Base-by-base conservation (phyloP, 306 rosid genomes). In the Trichosanthes cucumerina region DNA sequence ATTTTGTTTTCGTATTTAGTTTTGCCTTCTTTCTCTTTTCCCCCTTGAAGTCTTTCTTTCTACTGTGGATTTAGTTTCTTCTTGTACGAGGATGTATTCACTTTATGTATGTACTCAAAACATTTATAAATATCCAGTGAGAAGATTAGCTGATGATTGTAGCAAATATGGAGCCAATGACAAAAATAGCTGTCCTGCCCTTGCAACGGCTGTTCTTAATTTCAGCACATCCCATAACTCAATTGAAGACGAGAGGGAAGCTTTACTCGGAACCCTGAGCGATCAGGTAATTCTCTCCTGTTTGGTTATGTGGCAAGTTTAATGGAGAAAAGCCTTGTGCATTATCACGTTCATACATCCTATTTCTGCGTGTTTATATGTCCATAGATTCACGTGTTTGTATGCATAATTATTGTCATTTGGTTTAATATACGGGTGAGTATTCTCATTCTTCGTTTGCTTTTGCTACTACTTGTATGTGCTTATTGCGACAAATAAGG, bases 111-210 rank as follows among this genome's bases (percentile, higher is more conserved):
- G 64, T 80, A 75, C 78, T 86, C 72, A 74, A 69, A 57, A 10
- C 77, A 44, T 38, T 70, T 21, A 58, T 69, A 69, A 53, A 76
- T 84, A 69, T 86, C 6, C 72, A 94, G 97, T 90, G 24, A 88
- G 90, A 84, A 94, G 80, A 84, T 82, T 94, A 80, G 96, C 93
- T 41, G 91, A 84, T 73, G 92, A 89, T 63, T 94, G 94, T 80
- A 83, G 88, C 87, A 92, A 87, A 82, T 94, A 92, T 78, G 97
- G 91, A 71, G 82, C 79, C 34, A 91, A 91, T 80, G 83, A 89
- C 81, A 85, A 85, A 80, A 84, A 54, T 54, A 80, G 83, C 79
- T 41, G 65, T 71, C 81, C 82, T 77, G 81, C 86, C 60, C 92
- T 94, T 78, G 86, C 91, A 26, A 83, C 78, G 65, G 90, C 91